These are phyloP conservation scores for Teratosphaeriaceae sp. DNA, from an alignment of 2,329 filamentous ascomycete genomes.

Conservation along the genomic window DNA sequence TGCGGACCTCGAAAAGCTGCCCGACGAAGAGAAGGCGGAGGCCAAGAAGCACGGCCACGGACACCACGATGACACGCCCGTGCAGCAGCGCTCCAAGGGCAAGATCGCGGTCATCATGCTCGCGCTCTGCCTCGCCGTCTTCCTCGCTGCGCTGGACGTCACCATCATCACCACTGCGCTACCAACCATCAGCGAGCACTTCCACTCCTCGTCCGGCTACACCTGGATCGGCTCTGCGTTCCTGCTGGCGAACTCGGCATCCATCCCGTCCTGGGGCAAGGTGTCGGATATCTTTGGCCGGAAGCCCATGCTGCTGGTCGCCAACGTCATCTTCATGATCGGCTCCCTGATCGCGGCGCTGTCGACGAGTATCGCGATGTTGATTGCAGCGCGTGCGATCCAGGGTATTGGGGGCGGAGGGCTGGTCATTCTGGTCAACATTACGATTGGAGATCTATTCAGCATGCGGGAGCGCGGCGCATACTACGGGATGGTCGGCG, in stretches of 20 bases:
- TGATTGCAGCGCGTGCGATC: constrained; percentile 54
- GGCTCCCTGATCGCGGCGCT: constrained; percentile 56
- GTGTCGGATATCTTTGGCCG: constrained; percentile 61
- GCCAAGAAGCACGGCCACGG: constrained; percentile 12
- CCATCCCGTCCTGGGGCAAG: constrained; percentile 56
- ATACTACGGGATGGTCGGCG: constrained; percentile 59
- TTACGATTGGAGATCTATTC: constrained; percentile 58
- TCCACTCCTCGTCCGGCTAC: constrained; percentile 45
- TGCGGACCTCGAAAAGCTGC: constrained; percentile 5
- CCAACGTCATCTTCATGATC: constrained; percentile 56
- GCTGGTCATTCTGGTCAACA: constrained; percentile 57
- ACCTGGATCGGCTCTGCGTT: constrained; percentile 50
- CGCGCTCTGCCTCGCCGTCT: constrained; percentile 47
- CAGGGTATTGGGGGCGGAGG: constrained; percentile 60
- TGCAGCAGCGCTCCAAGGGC: constrained; percentile 24
- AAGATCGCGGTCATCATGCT: constrained; percentile 46
- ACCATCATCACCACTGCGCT: constrained; percentile 58
- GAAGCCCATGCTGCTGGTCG: constrained; percentile 54
- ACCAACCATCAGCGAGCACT: constrained; percentile 51
- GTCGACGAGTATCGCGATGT: constrained; percentile 53
- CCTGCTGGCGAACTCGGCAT: constrained; percentile 42
- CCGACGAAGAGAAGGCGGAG: constrained; percentile 14
- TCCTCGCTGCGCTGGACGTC: constrained; percentile 55
- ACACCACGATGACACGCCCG: constrained; percentile 3
- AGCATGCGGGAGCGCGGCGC: constrained; percentile 49